Base-by-base conservation (phyloP, 1,284 basidiomycete genomes). In the Rhodotorula sp. region DNA sequence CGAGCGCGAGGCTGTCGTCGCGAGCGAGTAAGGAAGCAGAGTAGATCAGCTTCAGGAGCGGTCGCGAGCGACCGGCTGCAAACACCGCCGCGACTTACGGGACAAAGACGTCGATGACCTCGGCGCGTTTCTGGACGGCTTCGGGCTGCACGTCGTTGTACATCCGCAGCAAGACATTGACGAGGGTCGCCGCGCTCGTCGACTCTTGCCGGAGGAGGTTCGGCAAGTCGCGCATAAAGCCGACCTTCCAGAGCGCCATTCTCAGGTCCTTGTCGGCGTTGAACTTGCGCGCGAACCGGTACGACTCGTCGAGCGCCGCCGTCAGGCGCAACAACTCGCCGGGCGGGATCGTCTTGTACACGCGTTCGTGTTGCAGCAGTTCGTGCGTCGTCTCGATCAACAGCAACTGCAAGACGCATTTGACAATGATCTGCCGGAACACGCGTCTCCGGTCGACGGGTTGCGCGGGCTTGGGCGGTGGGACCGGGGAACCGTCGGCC, bases 351-450 rank as follows among this genome's bases (percentile, higher is more conserved):
- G 91, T 92, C 64, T 85, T 86, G 83, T 99, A 99, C 61, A 99
- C 91, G 62, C 90, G 88, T 73, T 91, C 86, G 79, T 95, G 96
- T 70, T 93, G 91, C 49, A 99, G 85, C 22, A 99, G 85, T 78
- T 99, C 96, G 79, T 95, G 93, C 12, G 94, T 95, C 26, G 93
- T 99, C 83, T 99, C 96, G 78, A 99, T 99, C 57, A 99, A 86
- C 64, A 99, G 84, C 26, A 99, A 83, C 79, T 99, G 96, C 46
- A 99, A 86, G 42, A 99, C 96, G 81, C 96, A 99, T 89, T 99
- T 99, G 78, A 99, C 94, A 75, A 99, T 99, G 81, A 99, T 98
- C 82, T 99, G 95, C 80, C 95, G 93, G 87, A 99, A 99, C 64
- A 93, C 88, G 49, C 91, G 87, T 30, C 93, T 88, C 68, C 96